Evolutionary conservation across 805 yeast species (phyloP), one percentile per base, ranked within the genome.

Genomic region (Kazachstania psychrophila): DNA sequence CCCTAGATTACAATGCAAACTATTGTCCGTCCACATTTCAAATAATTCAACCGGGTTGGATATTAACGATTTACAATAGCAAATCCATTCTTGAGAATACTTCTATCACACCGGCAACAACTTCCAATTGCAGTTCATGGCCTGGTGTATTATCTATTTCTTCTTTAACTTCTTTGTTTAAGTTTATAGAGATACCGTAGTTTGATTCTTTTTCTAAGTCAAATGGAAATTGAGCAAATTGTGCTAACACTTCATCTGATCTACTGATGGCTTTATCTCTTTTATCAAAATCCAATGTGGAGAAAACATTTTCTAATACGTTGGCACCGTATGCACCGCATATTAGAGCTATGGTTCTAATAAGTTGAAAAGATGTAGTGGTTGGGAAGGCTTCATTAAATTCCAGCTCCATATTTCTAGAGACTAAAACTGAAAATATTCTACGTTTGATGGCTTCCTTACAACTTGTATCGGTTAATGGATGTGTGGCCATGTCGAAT

Each of bases 401-500:
- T 46, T 64, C 65, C 22, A 79, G 53, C 40, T 68, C 70, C 47
- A 81, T 71, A 36, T 80, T 82, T 62, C 95, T 77, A 24, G 79
- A 68, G 6, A 85, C 76, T 48, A 92, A 68, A 34, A 86, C 56
- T 31, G 72, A 70, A 43, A 87, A 65, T 19, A 86, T 75, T 50
- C 96, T 73, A 41, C 76, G 70, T 39, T 78, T 77, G 39, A 92
- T 72, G 38, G 78, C 77, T 47, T 85, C 94, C 62, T 92, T 92
- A 34, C 94, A 78, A 45, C 76, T 66, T 30, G 80, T 72, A 60
- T 92, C 98, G 23, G 88, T 80, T 11, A 92, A 75, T 6, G 98
- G 98, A 61, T 94, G 98, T 7, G 98, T 92, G 22, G 98, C 95
- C 96, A 92, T 92, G 61, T 92, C 98, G 51, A 92, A 92, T 37